Conservation (phyloP, 192 early-diverging fungal species). For the Podila minutissima region DNA sequence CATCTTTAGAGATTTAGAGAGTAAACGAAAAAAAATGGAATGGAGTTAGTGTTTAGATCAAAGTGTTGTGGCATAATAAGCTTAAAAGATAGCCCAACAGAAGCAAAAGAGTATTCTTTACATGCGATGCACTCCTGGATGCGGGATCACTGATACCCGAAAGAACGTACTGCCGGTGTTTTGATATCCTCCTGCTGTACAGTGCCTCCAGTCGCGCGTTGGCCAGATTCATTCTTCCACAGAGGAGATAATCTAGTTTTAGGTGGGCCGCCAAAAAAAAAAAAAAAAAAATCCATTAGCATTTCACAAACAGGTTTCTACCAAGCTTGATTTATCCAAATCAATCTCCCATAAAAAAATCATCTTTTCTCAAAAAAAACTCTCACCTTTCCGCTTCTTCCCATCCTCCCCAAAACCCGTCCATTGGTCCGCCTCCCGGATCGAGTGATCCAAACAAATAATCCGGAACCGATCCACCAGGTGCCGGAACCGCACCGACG, state of each 20-base stretch:
- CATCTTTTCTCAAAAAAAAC: neutral
- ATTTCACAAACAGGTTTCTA: neutral
- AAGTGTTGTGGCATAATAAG: neutral
- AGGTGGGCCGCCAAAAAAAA: too few species aligned
- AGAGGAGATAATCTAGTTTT: conserved; percentile 67
- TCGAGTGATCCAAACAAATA: conserved; percentile 47
- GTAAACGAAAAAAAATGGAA: conserved; percentile 7
- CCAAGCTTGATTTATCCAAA: neutral
- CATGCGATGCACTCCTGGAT: conserved; percentile 56
- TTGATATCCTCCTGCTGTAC: conserved; percentile 63
- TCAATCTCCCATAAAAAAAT: neutral
- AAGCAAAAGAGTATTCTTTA: conserved; percentile 23
- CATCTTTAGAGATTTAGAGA: conserved; percentile 42
- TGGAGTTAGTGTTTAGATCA: neutral
- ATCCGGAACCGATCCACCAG: conserved; percentile 62
- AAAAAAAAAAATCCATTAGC: neutral
- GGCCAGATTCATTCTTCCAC: conserved; percentile 78
- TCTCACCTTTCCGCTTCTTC: conserved; percentile 39
- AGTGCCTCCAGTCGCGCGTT: conserved; percentile 75
- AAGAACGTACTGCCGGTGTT: conserved; percentile 63
- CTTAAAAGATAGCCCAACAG: neutral
- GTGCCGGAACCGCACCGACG: conserved; percentile 60
- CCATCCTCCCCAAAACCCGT: conserved; percentile 35
- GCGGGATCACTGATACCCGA: conserved; percentile 71
- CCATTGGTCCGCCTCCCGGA: conserved; percentile 47